Evolutionary conservation across 768 basidiomycete genomes (phyloP).

Genomic region (Clitopilus hobsonii): DNA sequence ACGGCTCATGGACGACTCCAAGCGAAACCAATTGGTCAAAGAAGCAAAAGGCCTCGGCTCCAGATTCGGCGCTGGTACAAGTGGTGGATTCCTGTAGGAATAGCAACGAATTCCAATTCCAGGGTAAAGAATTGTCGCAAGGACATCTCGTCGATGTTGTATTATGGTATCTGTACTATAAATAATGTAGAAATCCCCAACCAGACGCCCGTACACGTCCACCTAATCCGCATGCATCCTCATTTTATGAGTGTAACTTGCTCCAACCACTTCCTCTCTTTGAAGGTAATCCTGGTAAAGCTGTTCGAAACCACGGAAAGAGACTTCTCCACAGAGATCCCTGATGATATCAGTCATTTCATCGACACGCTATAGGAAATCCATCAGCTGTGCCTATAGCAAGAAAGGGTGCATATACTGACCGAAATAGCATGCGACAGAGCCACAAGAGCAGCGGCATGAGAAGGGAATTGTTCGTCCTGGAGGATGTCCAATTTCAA

Average conservation of each 20-base stretch:
- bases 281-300: slow-evolving; percentile 33
- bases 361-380: slow-evolving; percentile 29
- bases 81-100: slow-evolving; percentile 60
- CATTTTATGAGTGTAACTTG: slow-evolving; percentile 13
- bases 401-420: slow-evolving; percentile 7
- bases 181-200: background rate
- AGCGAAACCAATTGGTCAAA: slow-evolving; percentile 69
- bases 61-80: slow-evolving; percentile 73
- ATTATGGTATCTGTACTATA: background rate
- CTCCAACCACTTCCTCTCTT: slow-evolving; percentile 31
- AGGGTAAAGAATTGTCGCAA: too few relatives aligned
- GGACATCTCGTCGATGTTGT: background rate
- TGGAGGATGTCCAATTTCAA: slow-evolving; percentile 34
- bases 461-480: slow-evolving; percentile 39
- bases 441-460: slow-evolving; percentile 38
- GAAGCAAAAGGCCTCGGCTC: slow-evolving; percentile 82
- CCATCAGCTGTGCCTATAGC: too few relatives aligned
- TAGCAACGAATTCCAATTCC: too few relatives aligned
- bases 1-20: slow-evolving; percentile 83
- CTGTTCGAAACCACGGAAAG: slow-evolving; percentile 32
- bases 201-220: too few relatives aligned
- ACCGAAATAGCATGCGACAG: slow-evolving; percentile 36
- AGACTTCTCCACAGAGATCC: slow-evolving; percentile 36
- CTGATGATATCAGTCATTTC: slow-evolving; percentile 34
- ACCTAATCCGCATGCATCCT: slow-evolving; percentile 2